A percentile compares a stretch with the other conserved stretches of the same genome.
Evolutionary conservation across 345 rosid species (phyloP).

Genomic region (Populus ilicifolia): DNA sequence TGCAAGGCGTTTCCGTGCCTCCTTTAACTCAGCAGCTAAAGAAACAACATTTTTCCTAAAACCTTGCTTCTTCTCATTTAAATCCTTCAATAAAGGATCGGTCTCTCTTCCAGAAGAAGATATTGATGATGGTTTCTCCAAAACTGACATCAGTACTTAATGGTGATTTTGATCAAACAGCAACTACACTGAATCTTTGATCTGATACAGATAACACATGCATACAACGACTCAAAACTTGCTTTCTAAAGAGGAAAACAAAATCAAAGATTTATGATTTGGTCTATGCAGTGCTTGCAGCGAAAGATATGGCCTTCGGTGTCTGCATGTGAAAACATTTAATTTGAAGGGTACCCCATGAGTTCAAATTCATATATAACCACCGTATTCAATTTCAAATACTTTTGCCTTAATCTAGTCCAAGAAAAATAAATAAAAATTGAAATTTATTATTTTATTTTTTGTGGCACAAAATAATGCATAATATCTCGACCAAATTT

Average conservation of each 20-base stretch:
- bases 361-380: background rate
- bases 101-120: conserved; percentile 32
- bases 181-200: background rate
- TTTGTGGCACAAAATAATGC: conserved; percentile 10
- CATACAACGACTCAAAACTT: conserved; percentile 10
- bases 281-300: conserved; percentile 13
- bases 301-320: conserved; percentile 17
- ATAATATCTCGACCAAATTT: conserved; percentile 5
- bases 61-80: conserved; percentile 86
- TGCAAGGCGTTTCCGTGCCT: conserved; percentile 65
- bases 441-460: background rate
- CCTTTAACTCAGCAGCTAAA: conserved; percentile 79
- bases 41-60: conserved; percentile 81
- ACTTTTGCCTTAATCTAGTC: background rate
- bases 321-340: conserved; percentile 49
- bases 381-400: background rate
- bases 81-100: conserved; percentile 80
- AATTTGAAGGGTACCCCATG: conserved; percentile 14
- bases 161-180: conserved; percentile 11
- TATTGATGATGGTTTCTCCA: conserved; percentile 26
- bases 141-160: conserved; percentile 34
- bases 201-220: background rate
- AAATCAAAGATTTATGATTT: background rate
- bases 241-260: background rate
- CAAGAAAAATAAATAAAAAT: conserved; percentile 12